Conservation (phyloP, 1,284 basidiomycete species). For the Irpex rosettiformis region DNA sequence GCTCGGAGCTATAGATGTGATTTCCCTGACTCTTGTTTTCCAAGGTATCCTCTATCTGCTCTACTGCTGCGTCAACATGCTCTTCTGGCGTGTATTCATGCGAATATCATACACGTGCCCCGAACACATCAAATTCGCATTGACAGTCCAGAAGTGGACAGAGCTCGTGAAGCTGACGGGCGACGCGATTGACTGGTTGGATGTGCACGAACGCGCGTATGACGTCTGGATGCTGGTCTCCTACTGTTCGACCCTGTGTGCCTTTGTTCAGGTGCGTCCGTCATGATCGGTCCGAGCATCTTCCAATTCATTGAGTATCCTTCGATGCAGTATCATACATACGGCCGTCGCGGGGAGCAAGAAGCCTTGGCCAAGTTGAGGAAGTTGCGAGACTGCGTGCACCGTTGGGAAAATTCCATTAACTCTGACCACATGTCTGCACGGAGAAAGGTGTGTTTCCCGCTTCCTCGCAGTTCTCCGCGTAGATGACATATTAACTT, state of each 20-base stretch:
- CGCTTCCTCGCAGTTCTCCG: slow-evolving; percentile 23
- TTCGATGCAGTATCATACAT: slow-evolving; percentile 78
- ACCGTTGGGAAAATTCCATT: slow-evolving; percentile 78
- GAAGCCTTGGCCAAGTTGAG: slow-evolving; percentile 73
- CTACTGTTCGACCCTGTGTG: slow-evolving; percentile 88
- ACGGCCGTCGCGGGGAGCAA: slow-evolving; percentile 78
- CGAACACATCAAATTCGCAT: slow-evolving; percentile 77
- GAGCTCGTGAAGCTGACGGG: slow-evolving; percentile 69
- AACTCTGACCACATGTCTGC: slow-evolving; percentile 87
- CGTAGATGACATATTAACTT: slow-evolving; percentile 19
- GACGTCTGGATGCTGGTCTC: slow-evolving; percentile 86
- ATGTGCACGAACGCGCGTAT: slow-evolving; percentile 75
- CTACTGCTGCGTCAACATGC: slow-evolving; percentile 85
- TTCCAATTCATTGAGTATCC: neutral
- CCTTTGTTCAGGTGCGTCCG: slow-evolving; percentile 79
- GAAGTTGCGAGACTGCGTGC: slow-evolving; percentile 78
- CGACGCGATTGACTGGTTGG: slow-evolving; percentile 88
- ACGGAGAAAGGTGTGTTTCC: slow-evolving; percentile 69
- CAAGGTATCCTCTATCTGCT: slow-evolving; percentile 81
- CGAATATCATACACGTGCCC: slow-evolving; percentile 87
- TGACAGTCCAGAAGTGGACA: slow-evolving; percentile 81
- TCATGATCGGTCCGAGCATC: neutral
- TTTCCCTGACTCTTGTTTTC: neutral
- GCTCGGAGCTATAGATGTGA: neutral
- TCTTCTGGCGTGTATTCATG: slow-evolving; percentile 95